A percentile compares a stretch with the other conserved stretches of the same genome.
Evolutionary conservation across 1,139 yeast genomes (phyloP).

Genomic region (Lizanozyma gosingica): DNA sequence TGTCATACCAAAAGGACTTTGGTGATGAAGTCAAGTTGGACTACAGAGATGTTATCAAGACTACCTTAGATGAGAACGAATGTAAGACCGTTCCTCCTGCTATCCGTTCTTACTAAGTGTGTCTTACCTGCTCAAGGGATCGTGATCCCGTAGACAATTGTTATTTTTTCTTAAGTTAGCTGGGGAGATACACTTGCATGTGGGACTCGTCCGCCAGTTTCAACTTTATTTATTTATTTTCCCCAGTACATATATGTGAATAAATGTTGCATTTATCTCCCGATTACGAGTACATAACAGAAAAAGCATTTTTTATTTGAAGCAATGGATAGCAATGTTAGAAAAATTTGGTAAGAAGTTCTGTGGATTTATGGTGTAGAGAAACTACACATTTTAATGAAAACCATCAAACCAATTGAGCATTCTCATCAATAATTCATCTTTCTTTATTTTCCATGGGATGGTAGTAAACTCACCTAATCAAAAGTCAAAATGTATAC

Average conservation of each 20-base stretch:
- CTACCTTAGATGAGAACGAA: slow-evolving; percentile 84
- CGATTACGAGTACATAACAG: no score
- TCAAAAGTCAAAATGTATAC: no score
- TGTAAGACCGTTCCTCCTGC: slow-evolving; percentile 97
- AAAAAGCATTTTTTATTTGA: no score
- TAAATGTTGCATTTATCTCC: not conserved
- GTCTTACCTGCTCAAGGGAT: not conserved
- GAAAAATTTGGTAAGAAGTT: no score
- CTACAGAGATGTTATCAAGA: slow-evolving; percentile 79
- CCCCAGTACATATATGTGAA: not conserved
- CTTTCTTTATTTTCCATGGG: not conserved
- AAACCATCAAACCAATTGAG: no score
- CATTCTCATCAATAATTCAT: no score
- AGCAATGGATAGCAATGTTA: no score
- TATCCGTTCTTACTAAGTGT: slow-evolving; percentile 71
- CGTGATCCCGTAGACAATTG: not conserved
- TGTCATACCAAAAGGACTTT: slow-evolving; percentile 75
- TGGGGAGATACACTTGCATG: slow-evolving; percentile 3
- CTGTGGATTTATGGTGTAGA: no score
- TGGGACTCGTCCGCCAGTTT: slow-evolving; percentile 23
- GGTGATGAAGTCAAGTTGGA: slow-evolving; percentile 69
- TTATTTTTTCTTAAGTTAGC: not conserved
- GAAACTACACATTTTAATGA: no score
- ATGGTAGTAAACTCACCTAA: not conserved
- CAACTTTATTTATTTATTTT: slow-evolving; percentile 8